Evolutionary conservation across 1,284 basidiomycete species (phyloP).

Genomic region (Entoloma clypeatum): DNA sequence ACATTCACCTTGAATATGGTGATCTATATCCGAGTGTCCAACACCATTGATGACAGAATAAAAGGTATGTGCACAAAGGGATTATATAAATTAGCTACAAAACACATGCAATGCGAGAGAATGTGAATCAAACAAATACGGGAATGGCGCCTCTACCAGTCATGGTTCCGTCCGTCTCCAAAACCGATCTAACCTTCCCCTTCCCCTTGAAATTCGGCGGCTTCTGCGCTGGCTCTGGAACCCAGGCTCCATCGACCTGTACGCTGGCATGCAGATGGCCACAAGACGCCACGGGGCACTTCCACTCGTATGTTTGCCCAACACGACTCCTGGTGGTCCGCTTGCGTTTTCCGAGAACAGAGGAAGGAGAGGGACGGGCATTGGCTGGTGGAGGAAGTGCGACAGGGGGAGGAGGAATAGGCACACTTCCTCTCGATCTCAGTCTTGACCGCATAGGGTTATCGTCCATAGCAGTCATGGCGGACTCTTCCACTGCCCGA

Average conservation of each 20-base stretch:
- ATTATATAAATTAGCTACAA: too few species aligned
- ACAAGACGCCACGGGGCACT: conserved; percentile 60
- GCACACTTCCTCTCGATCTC: conserved; percentile 37
- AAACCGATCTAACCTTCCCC: conserved; percentile 13
- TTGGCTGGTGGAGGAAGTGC: conserved; percentile 9
- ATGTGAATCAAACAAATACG: conserved; percentile 40
- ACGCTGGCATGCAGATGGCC: conserved; percentile 52
- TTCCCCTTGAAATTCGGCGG: conserved; percentile 8
- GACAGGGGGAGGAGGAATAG: conserved; percentile 11
- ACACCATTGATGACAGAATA: too few species aligned
- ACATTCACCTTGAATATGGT: too few species aligned
- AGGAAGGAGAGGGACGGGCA: not conserved
- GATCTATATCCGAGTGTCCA: too few species aligned
- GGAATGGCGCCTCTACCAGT: conserved; percentile 39
- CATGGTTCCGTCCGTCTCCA: conserved; percentile 30
- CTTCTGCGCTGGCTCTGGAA: conserved; percentile 25
- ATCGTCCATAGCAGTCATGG: conserved; percentile 13
- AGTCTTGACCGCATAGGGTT: conserved; percentile 52
- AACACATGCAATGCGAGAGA: too few species aligned
- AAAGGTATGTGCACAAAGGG: too few species aligned
- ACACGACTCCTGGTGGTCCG: conserved; percentile 30
- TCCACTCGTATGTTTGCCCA: conserved; percentile 52
- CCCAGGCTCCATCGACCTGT: conserved; percentile 51
- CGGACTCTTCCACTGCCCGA: conserved; percentile 25
- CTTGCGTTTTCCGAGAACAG: conserved; percentile 19